phyloP scores from a whole-genome alignment of 148 eudicot genomes.

The Rhododendron molle region DNA sequence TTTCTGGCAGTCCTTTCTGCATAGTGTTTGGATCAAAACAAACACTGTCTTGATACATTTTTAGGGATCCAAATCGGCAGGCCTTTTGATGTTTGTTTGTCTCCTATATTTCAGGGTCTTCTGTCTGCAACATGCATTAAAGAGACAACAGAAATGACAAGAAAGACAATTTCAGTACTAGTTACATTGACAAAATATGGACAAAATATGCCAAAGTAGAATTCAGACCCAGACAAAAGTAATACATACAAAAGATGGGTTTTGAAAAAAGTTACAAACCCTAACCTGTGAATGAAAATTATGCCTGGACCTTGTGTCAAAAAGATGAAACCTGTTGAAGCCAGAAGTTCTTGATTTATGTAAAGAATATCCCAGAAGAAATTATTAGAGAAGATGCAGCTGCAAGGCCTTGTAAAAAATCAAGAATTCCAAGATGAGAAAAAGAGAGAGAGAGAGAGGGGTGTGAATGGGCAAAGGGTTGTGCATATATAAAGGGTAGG shows the following conservation, averaged over 20 bases:
- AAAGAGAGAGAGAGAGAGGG: constrained; percentile 12
- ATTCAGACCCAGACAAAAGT: background rate
- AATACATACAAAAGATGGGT: background rate
- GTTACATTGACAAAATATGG: background rate
- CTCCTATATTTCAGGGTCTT: constrained; percentile 24
- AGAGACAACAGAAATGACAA: background rate
- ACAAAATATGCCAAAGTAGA: background rate
- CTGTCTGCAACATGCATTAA: background rate
- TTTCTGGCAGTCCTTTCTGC: constrained; percentile 30
- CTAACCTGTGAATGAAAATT: background rate
- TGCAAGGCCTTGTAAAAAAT: background rate
- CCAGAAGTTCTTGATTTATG: background rate
- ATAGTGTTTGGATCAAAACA: constrained; percentile 50
- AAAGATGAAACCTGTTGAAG: background rate
- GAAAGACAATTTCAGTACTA: background rate
- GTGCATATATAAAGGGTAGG: constrained; percentile 18
- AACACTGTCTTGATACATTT: constrained; percentile 41
- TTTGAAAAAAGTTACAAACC: background rate
- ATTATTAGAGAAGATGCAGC: background rate
- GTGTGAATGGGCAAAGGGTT: background rate
- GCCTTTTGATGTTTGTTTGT: constrained; percentile 1
- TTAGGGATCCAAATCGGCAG: background rate
- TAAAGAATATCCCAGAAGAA: background rate
- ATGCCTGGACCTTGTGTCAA: background rate
- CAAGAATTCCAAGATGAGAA: constrained; percentile 5